Base-by-base conservation (phyloP, 2,329 filamentous ascomycete genomes). In the Paraphaeosphaeria minitans region DNA sequence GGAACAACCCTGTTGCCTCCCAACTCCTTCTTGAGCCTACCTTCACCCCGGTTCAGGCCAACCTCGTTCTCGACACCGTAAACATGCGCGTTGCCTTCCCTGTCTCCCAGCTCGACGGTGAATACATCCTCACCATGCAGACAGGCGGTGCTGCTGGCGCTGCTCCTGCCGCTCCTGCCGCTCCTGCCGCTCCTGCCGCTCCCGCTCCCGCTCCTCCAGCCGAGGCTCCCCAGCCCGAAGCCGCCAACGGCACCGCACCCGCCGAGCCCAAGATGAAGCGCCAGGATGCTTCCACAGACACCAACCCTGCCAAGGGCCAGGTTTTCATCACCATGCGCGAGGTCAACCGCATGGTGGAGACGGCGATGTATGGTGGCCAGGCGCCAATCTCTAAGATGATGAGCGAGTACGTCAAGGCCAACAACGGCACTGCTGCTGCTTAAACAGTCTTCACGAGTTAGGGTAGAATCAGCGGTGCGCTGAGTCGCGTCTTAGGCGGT, bases 21-120 rank as follows among this genome's bases (percentile, higher is more conserved):
- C 62, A 69, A 59, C 72, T 77, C 41, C 69, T 77, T 5, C 72
- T 77, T 29, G 62, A 66, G 1, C 74, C 74, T 6, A 77, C 74
- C 19, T 77, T 77, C 60, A 75, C 73, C 5, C 72, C 74, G 13
- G 60, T 77, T 37, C 67, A 73, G 42, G 72, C 71, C 21, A 61
- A 74, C 27, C 68, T 73, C 8, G 68, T 76, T 29, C 67, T 77
- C 37, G 74, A 77, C 46, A 69, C 70, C 47, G 55, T 69, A 33
- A 77, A 77, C 60, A 71, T 73, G 68, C 72, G 74, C 33, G 70
- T 76, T 46, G 74, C 74, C 21, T 64, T 77, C 41, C 74, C 74
- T 0, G 73, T 77, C 53, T 56, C 65, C 56, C 71, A 74, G 53
- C 55, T 76, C 14, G 74, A 77, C 54, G 74, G 74, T 53, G 74